Conservation (phyloP, 2,329 filamentous ascomycete genomes). For the Rhinocladiella mackenziei region DNA sequence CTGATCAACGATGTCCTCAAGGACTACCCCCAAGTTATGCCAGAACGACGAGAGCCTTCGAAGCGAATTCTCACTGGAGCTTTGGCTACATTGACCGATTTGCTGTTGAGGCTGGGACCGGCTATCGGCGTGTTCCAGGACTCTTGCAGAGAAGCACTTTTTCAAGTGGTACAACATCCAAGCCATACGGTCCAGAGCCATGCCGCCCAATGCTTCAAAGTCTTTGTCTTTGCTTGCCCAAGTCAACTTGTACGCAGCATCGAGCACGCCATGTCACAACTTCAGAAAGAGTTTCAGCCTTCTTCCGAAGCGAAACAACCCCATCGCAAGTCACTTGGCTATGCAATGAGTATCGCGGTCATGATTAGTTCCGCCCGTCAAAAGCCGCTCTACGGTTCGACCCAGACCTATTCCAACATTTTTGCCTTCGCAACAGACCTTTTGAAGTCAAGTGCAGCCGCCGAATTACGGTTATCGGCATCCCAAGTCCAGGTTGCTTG, state of each 20-base stretch:
- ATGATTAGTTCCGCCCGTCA: conserved; percentile 83
- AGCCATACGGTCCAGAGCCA: conserved; percentile 95
- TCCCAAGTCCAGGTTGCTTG: conserved; percentile 97
- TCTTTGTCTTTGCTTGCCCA: conserved; percentile 83
- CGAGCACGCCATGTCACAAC: conserved; percentile 93
- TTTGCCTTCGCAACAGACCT: conserved; percentile 86
- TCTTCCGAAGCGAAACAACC: conserved; percentile 51
- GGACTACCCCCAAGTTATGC: conserved; percentile 85
- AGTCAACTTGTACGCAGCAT: conserved; percentile 87
- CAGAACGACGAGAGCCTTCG: conserved; percentile 80
- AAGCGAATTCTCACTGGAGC: conserved; percentile 80
- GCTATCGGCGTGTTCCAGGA: conserved; percentile 78
- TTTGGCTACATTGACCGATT: conserved; percentile 71
- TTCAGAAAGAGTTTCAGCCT: conserved; percentile 78
- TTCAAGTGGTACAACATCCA: conserved; percentile 88
- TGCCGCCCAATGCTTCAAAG: conserved; percentile 77
- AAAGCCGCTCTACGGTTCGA: conserved; percentile 87
- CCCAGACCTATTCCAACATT: conserved; percentile 90
- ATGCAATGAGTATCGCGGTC: conserved; percentile 85
- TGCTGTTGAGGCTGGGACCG: conserved; percentile 77
- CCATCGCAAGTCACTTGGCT: conserved; percentile 78
- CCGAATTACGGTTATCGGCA: conserved; percentile 82
- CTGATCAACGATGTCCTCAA: conserved; percentile 86
- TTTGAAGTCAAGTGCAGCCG: conserved; percentile 86
- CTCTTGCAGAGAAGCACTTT: conserved; percentile 73